phyloP scores from a whole-genome alignment of 331 rosid species.

The Acacia pycnantha region DNA sequence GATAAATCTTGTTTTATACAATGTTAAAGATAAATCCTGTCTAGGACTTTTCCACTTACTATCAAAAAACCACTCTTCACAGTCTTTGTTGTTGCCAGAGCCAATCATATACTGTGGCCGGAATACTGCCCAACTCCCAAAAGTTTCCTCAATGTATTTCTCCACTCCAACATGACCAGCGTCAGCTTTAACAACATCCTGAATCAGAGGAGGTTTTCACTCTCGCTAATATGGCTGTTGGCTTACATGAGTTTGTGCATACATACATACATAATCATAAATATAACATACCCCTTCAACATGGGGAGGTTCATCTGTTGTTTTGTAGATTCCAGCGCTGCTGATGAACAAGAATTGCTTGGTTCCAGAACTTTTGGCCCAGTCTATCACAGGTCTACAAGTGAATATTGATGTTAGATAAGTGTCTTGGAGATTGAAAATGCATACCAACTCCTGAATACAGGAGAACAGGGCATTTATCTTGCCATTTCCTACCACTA shows the following conservation, averaged over 20 bases:
- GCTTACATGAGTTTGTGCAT: too few relatives aligned
- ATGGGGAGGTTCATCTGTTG: conserved; percentile 89
- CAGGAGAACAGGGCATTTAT: not conserved
- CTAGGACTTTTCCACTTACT: conserved; percentile 45
- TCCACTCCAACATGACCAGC: conserved; percentile 95
- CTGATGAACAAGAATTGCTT: conserved; percentile 90
- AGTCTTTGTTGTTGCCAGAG: conserved; percentile 95
- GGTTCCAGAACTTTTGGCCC: conserved; percentile 87
- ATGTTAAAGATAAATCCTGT: not conserved
- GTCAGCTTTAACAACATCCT: conserved; percentile 84
- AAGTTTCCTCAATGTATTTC: conserved; percentile 68
- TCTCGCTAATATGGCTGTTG: not conserved
- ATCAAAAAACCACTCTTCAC: conserved; percentile 97
- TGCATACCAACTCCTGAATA: not conserved
- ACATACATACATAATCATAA: not conserved
- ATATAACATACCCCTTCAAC: conserved; percentile 82
- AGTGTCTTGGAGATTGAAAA: not conserved
- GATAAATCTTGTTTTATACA: not conserved
- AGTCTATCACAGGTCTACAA: conserved; percentile 81
- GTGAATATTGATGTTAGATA: conserved; percentile 13
- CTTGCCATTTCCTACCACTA: not conserved
- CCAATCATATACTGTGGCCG: conserved; percentile 93
- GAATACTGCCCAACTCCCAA: conserved; percentile 69
- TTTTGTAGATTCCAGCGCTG: conserved; percentile 93
- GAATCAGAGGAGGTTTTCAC: conserved; percentile 12